Evolutionary conservation across 1,284 basidiomycete genomes (phyloP), one percentile per base, ranked within the genome.

Genomic region (Ceratobasidium sp.): DNA sequence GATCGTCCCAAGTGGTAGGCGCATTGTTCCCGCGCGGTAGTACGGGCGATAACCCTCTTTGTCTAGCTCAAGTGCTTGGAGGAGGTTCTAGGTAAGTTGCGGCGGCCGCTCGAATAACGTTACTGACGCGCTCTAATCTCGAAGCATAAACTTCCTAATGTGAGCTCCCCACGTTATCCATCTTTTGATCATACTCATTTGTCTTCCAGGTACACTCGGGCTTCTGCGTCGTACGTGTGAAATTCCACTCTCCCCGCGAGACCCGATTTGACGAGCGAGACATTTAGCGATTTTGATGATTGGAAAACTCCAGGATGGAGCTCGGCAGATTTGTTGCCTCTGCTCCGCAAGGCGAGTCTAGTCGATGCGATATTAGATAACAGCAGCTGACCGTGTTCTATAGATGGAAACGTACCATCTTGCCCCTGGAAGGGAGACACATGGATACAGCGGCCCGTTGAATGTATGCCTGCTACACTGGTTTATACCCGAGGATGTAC

Each of bases 301-400:
- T 75, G 73, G 73, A 75, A 75, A n/a, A 75, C 62, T 13, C 61
- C 62, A 17, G 73, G 73, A 25, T 75, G 73, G 73, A 25, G 37
- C n/a, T 40, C 73, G 1, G 40, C 65, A 13, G 71, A 74, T 13
- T 29, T 75, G 13, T 37, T 75, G n/a, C 73, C 73, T n/a, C 40
- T 75, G 37, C 73, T 75, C 40, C 61, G 62, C 62, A 75, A 75
- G 40, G 73, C 40, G 34, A 65, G 71, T 32, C 25, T 3, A 40
- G 11, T 32, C 3, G n/a, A 25, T 8, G 34, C 46, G 7, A 11
- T 46, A 54, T 25, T 13, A 4, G n/a, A 8, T 2, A 29, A 1
- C 29, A 3, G 49, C 29, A 25, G 37, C 46, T 44, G 19, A 49
- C 17, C 15, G 15, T 32, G 15, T 29, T 1, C 1, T 46, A 32